These are phyloP conservation scores for Yamadazyma pseudoaaseri DNA, from an alignment of 1,139 yeast genomes.

Conservation along the genomic window DNA sequence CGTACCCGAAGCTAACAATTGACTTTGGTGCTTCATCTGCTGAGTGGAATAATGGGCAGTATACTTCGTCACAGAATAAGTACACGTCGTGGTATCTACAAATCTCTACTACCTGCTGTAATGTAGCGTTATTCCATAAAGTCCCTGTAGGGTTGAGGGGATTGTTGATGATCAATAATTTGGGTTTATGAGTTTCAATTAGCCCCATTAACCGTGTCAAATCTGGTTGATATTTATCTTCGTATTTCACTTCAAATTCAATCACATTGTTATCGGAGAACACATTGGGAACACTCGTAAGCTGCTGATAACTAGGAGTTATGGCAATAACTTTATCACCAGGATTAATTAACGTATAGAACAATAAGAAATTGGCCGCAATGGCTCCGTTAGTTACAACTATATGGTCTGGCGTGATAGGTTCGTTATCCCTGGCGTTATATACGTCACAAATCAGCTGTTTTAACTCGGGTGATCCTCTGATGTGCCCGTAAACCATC, in stretches of 20 bases:
- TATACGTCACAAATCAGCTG: conserved; percentile 34
- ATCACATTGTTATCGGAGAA: conserved; percentile 42
- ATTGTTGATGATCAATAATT: conserved; percentile 48
- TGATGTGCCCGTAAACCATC: conserved; percentile 49
- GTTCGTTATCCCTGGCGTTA: conserved; percentile 20
- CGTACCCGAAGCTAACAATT: conserved; percentile 41
- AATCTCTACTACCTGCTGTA: conserved; percentile 37
- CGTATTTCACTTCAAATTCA: conserved; percentile 28
- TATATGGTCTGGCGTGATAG: conserved; percentile 29
- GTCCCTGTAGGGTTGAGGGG: conserved; percentile 60
- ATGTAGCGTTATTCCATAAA: conserved; percentile 35
- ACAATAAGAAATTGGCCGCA: conserved; percentile 52
- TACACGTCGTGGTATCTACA: conserved; percentile 35
- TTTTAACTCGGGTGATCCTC: conserved; percentile 44
- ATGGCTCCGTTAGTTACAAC: conserved; percentile 58
- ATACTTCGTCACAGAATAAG: conserved; percentile 54
- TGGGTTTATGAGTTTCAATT: conserved; percentile 34
- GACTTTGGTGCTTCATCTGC: conserved; percentile 22
- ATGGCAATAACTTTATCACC: conserved; percentile 52
- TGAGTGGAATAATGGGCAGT: conserved; percentile 53
- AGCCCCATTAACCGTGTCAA: conserved; percentile 27
- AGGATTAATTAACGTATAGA: conserved; percentile 46
- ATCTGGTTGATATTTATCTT: conserved; percentile 37
- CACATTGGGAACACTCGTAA: conserved; percentile 48
- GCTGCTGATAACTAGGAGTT: conserved; percentile 54